Evolutionary conservation across 2,329 filamentous ascomycete genomes (phyloP).

Genomic region (Aspergillus thermomutatus): DNA sequence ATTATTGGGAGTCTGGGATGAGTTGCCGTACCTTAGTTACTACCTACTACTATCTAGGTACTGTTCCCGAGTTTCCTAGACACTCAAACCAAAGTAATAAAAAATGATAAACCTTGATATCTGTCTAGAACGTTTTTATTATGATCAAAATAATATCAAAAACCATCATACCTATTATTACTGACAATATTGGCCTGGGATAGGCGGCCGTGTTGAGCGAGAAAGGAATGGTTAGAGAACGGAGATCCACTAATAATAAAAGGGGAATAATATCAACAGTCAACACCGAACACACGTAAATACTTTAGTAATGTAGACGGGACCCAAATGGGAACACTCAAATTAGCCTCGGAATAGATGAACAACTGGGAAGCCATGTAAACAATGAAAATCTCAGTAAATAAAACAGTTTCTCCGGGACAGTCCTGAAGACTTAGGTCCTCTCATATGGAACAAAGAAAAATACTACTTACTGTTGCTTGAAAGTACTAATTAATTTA

Average conservation of each 20-base stretch:
- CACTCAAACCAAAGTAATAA: not conserved
- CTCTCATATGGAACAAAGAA: not conserved
- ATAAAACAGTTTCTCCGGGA: not conserved
- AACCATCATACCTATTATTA: not conserved
- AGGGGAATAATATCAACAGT: constrained; percentile 2
- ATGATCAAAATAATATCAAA: not conserved
- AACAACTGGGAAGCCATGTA: not conserved
- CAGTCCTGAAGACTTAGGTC: not conserved
- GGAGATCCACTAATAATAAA: constrained; percentile 17
- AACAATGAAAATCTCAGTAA: not conserved
- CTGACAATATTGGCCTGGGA: not conserved
- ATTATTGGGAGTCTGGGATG: not conserved
- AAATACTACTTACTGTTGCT: not conserved
- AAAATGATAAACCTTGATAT: not conserved
- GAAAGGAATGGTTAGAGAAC: constrained; percentile 12
- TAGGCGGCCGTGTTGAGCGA: not conserved
- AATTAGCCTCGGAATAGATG: not conserved
- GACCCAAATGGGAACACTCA: not conserved
- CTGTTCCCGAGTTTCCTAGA: not conserved
- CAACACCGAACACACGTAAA: not conserved
- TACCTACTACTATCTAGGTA: not conserved
- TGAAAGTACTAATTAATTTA: not conserved
- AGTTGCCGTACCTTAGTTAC: not conserved
- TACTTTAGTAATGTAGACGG: not conserved
- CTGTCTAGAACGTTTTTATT: not conserved